A percentile compares a stretch with the other conserved stretches of the same genome.
Evolutionary conservation across 2,329 filamentous ascomycete species (phyloP).

Genomic region (Cercospora zeina): DNA sequence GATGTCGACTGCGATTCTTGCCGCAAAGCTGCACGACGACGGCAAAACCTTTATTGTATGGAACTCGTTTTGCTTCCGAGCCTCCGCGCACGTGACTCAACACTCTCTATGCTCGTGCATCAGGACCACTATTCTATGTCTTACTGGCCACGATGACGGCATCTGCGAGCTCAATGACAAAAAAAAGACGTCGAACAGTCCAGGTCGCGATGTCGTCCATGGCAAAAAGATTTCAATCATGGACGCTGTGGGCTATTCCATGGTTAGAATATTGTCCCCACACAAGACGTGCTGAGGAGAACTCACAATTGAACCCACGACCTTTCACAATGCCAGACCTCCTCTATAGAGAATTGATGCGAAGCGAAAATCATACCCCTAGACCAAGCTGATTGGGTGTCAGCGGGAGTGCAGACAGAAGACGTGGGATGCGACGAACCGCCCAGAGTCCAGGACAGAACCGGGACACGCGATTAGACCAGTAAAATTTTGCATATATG

Average conservation of each 20-base stretch:
- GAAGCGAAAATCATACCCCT: constrained; percentile 22
- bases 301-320: constrained; percentile 18
- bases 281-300: not conserved
- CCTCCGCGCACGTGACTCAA: not conserved
- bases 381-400: constrained; percentile 5
- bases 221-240: not conserved
- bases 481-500: too few relatives aligned
- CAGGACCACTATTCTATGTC: not conserved
- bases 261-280: not conserved
- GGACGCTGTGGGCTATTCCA: constrained; percentile 15
- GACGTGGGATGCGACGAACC: not conserved
- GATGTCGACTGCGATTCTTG: not conserved
- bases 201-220: not conserved
- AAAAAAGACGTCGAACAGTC: not conserved
- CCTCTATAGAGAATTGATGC: not conserved
- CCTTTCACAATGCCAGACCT: constrained; percentile 12
- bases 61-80: not conserved
- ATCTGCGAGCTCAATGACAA: not conserved
- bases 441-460: not conserved
- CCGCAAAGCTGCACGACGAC: not conserved
- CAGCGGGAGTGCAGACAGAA: not conserved
- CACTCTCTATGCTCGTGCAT: too few relatives aligned
- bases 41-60: not conserved
- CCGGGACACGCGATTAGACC: not conserved
- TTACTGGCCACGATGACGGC: not conserved